Base-by-base conservation (phyloP, 2,329 filamentous ascomycete genomes). In the Phoma herbarum region DNA sequence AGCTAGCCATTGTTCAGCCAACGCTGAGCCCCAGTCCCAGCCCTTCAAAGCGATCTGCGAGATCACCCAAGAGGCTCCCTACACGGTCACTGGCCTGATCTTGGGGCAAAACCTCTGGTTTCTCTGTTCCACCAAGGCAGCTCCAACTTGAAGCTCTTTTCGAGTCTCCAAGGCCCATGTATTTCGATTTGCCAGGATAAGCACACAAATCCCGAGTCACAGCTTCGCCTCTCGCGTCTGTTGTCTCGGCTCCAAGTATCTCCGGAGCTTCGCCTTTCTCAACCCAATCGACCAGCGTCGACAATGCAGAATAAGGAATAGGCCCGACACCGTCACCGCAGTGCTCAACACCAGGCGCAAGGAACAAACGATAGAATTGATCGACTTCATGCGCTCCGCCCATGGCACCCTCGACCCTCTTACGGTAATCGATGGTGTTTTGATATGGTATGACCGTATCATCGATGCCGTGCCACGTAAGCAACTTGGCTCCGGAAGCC, bases 311-410 rank as follows among this genome's bases (percentile, higher is more conserved):
- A 11, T 28, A 59, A 6, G 67, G 70, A 9, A 59, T 28, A 7
- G 69, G 61, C 4, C 70, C 71, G 5, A 45, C 41, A 2, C 71
- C 67, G 1, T 52, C 52, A 4, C 55, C 61, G 31, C 73, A 75
- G 29, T 74, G 71, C 28, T 55, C 57, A 1, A 73, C 67, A 4
- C 71, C 72, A 9, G 72, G 71, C 28, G 68, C 72, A 10, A 75
- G 61, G 29, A 76, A 76, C 5, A 75, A 52, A 12, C 71, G 68
- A 43, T 71, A 74, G 57, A 69, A 75, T 2, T 70, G 55, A 43
- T 74, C 61, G 11, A 73, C 67, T 29, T 63, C 58, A 12, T 63
- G 42, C 0, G 66, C 58, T 10, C 67, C 69, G 1, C 72, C 71
- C 68, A 71, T 72, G 25, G 53, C 37, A 2, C 46, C 58, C 52